Percentiles rank a stretch among this genome's conserved stretches.
Evolutionary conservation across 345 rosid genomes (phyloP).

Genomic region (Camelina laxa): DNA sequence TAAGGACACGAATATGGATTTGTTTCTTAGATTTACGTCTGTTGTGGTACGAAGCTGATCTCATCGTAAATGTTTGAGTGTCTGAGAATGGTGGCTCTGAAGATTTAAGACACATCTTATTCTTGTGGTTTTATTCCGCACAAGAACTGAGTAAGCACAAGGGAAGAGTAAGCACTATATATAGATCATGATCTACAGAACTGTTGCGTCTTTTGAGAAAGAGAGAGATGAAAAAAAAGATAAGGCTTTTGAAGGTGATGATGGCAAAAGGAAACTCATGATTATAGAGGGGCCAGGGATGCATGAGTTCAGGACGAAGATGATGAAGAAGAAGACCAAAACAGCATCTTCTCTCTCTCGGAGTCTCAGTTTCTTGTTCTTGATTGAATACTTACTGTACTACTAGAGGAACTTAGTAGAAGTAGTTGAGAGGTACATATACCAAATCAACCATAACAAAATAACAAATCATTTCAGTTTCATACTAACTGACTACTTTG

Average conservation of each 20-base stretch:
- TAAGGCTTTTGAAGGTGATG: conserved; percentile 57
- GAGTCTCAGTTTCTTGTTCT: conserved; percentile 26
- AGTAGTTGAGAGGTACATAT: conserved; percentile 18
- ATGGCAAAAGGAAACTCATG: conserved; percentile 56
- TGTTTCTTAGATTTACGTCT: conserved; percentile 27
- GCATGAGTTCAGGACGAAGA: conserved; percentile 44
- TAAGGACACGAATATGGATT: conserved; percentile 11
- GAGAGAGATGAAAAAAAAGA: conserved; percentile 8
- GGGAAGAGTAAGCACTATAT: conserved; percentile 20
- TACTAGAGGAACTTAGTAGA: not conserved
- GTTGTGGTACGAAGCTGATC: conserved; percentile 21
- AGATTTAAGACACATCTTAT: conserved; percentile 27
- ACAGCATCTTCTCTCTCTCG: conserved; percentile 9
- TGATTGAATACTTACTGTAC: conserved; percentile 25
- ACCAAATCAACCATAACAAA: conserved; percentile 12
- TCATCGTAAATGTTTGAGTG: not conserved
- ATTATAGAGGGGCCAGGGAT: conserved; percentile 55
- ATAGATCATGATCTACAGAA: not conserved
- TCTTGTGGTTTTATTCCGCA: not conserved
- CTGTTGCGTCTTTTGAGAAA: not conserved
- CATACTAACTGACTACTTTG: not conserved
- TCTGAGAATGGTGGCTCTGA: conserved; percentile 23
- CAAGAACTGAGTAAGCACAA: conserved; percentile 21
- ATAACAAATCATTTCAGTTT: conserved; percentile 1
- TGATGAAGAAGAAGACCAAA: conserved; percentile 43